Evolutionary conservation across 768 basidiomycete genomes (phyloP).

Genomic region (Glaciozyma martinii): DNA sequence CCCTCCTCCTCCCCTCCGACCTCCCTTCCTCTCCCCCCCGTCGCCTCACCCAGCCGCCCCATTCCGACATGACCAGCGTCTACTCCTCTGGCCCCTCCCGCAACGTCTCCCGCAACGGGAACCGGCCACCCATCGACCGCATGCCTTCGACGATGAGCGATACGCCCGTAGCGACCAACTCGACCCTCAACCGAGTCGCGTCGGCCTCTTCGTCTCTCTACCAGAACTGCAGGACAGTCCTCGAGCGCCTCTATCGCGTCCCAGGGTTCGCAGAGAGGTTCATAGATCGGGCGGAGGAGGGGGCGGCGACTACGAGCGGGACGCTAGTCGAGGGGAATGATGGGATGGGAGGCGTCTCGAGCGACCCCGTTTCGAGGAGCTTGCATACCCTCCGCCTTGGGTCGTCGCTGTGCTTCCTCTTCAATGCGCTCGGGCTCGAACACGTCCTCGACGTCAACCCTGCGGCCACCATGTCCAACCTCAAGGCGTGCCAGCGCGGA

Average conservation of each 20-base stretch:
- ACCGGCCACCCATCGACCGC: constrained; percentile 19
- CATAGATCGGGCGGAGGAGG: constrained; percentile 9
- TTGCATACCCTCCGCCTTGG: constrained; percentile 92
- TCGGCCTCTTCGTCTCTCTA: constrained; percentile 30
- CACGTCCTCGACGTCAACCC: constrained; percentile 54
- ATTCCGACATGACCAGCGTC: neutral
- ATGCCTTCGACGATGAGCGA: constrained; percentile 16
- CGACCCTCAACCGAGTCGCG: constrained; percentile 28
- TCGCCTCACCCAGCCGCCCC: neutral
- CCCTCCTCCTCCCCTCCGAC: neutral
- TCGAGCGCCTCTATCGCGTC: constrained; percentile 27
- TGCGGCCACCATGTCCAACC: constrained; percentile 56
- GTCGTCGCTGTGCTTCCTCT: constrained; percentile 87
- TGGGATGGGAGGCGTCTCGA: constrained; percentile 2
- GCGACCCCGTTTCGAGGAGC: constrained; percentile 83
- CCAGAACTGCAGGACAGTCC: constrained; percentile 30
- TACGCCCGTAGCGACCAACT: constrained; percentile 31
- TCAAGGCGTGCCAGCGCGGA: constrained; percentile 73
- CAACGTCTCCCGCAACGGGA: constrained; percentile 12
- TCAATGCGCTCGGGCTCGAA: constrained; percentile 62
- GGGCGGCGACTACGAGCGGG: neutral
- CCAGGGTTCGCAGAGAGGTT: constrained; percentile 32
- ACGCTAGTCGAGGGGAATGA: neutral
- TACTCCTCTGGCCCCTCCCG: constrained; percentile 1
- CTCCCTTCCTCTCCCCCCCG: neutral